These are phyloP conservation scores for Nothophytophthora sp. DNA, from an alignment of 352 stramenopile species.

Conservation along the genomic window DNA sequence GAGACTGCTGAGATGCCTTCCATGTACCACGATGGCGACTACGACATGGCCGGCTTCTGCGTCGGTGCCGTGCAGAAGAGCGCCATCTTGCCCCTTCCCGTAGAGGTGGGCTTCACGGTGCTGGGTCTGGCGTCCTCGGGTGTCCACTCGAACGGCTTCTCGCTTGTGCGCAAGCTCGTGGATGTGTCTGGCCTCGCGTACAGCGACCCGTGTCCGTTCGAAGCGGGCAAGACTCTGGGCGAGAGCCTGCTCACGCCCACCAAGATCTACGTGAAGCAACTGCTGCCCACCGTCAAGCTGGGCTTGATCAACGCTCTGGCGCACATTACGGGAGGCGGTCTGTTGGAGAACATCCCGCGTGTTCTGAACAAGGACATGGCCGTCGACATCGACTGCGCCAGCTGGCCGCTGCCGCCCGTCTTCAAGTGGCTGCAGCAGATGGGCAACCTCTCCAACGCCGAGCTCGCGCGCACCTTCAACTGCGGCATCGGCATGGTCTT, in stretches of 20 bases:
- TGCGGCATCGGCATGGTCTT: slow-evolving; percentile 99
- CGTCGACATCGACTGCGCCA: slow-evolving; percentile 92
- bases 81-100: slow-evolving; percentile 84
- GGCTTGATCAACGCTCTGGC: slow-evolving; percentile 92
- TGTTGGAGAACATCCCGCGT: slow-evolving; percentile 98
- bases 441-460: slow-evolving; percentile 91
- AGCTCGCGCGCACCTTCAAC: slow-evolving; percentile 99
- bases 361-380: slow-evolving; percentile 93
- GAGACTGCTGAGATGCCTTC: slow-evolving; percentile 99
- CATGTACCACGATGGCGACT: slow-evolving; percentile 98
- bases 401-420: slow-evolving; percentile 92
- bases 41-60: slow-evolving; percentile 98
- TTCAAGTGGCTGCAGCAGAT: slow-evolving; percentile 98
- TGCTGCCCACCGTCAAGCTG: slow-evolving; percentile 82
- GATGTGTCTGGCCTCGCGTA: slow-evolving; percentile 89
- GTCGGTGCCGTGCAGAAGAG: slow-evolving; percentile 95
- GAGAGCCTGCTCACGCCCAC: slow-evolving; percentile 96
- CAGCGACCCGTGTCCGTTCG: slow-evolving; percentile 78
- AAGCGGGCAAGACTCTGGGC: slow-evolving; percentile 86
- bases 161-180: slow-evolving; percentile 97
- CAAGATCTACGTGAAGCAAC: slow-evolving; percentile 97
- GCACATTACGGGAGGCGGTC: slow-evolving; percentile 98
- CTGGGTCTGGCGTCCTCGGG: slow-evolving; percentile 96
- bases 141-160: slow-evolving; percentile 99
- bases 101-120: slow-evolving; percentile 91